Conservation (phyloP, 2,329 filamentous ascomycete genomes). For the Ilyonectria robusta region DNA sequence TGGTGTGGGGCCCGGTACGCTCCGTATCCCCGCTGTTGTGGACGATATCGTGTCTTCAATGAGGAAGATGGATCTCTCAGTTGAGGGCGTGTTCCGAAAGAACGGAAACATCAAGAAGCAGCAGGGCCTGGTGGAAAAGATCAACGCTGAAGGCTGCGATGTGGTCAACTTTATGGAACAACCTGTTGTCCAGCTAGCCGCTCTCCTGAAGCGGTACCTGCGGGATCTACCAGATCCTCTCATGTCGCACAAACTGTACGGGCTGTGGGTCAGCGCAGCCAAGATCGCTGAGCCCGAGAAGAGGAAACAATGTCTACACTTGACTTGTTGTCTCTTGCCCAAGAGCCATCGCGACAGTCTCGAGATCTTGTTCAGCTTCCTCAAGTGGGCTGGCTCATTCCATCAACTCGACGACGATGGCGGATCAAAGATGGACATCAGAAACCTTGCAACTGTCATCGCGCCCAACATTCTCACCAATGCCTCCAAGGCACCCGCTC, state of each 20-base stretch:
- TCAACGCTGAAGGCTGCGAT: constrained; percentile 89
- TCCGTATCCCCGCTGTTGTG: constrained; percentile 94
- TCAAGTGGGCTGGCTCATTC: constrained; percentile 98
- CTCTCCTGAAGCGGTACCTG: constrained; percentile 94
- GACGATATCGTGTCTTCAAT: constrained; percentile 95
- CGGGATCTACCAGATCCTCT: constrained; percentile 94
- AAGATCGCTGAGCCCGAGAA: constrained; percentile 88
- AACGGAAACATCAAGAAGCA: constrained; percentile 98
- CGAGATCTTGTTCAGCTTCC: constrained; percentile 94
- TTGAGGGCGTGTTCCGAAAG: constrained; percentile 98
- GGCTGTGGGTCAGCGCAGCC: constrained; percentile 89
- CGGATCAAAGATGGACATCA: constrained; percentile 98
- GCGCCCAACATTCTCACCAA: constrained; percentile 94
- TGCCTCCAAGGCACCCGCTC: constrained; percentile 72
- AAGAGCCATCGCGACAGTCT: constrained; percentile 94
- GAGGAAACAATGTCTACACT: constrained; percentile 86
- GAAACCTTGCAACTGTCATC: constrained; percentile 97
- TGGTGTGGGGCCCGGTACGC: constrained; percentile 90
- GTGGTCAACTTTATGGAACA: constrained; percentile 89
- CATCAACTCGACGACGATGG: constrained; percentile 97
- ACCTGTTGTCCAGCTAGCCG: constrained; percentile 93
- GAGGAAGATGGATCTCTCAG: constrained; percentile 98
- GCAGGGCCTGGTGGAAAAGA: constrained; percentile 86
- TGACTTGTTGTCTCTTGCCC: constrained; percentile 92
- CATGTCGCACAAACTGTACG: constrained; percentile 94